Evolutionary conservation across 306 rosid genomes (phyloP), one percentile per base, ranked within the genome.

Genomic region (Malus orientalis): DNA sequence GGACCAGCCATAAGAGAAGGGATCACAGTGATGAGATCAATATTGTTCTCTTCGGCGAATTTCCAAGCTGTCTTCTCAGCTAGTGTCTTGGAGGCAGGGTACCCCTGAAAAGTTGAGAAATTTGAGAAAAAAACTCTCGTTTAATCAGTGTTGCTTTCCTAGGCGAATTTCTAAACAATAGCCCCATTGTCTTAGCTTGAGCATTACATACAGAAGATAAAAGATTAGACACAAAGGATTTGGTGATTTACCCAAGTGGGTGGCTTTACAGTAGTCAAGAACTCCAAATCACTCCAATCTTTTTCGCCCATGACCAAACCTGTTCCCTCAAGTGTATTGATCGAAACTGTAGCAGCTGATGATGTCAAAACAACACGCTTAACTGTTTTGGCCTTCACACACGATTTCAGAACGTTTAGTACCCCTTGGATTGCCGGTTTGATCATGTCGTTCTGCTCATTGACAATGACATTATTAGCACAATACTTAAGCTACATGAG

Each of bases 11-110:
- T 87, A 9, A 92, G 87, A 71, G 81, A 62, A 70, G 96, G 97
- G 64, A 92, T 83, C 79, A 92, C 86, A 73, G 96, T 88, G 87
- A 92, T 76, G 83, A 92, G 92, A 81, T 90, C 90, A 81, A 92
- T 87, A 67, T 74, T 57, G 70, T 90, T 86, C 70, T 88, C 92
- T 77, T 90, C 80, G 5, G 93, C 96, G 65, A 90, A 90, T 86
- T 90, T 76, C 93, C 88, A 85, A 76, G 97, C 93, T 19, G 89
- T 81, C 81, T 87, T 90, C 85, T 92, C 97, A 25, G 97, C 92
- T 38, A 87, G 81, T 45, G 85, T 64, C 84, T 92, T 92, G 72
- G 97, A 92, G 69, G 32, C 85, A 68, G 92, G 92, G 76, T 92
- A 90, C 19, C 97, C 97, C 97, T 90, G 87, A 49, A 87, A 53